phyloP scores from a whole-genome alignment of 176 grass and related monocot genomes.

The Oryza officinalis region DNA sequence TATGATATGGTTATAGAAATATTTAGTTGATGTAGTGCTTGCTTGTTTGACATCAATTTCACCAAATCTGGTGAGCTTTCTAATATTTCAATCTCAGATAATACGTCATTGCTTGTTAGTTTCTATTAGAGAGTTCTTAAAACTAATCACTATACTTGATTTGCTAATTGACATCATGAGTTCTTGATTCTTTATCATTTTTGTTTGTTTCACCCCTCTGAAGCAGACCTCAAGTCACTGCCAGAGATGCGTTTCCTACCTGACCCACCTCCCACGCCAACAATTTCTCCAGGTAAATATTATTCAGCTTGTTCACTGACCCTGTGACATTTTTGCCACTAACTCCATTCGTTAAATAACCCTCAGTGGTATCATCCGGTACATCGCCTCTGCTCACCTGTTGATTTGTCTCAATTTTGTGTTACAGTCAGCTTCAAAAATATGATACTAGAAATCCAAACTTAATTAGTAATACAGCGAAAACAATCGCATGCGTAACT shows the following conservation, averaged over 20 bases:
- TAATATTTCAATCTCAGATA: background rate
- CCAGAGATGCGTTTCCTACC: constrained; percentile 36
- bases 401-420: background rate
- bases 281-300: background rate
- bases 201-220: background rate
- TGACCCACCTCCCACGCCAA: background rate
- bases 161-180: background rate
- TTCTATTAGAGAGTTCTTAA: background rate
- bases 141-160: background rate
- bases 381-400: background rate
- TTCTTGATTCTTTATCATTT: background rate
- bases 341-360: background rate
- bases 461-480: background rate
- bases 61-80: background rate
- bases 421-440: background rate
- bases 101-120: background rate
- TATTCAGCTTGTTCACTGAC: background rate
- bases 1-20: background rate
- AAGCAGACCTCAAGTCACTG: constrained; percentile 32
- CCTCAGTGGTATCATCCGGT: background rate
- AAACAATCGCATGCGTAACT: background rate
- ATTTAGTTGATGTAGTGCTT: background rate
- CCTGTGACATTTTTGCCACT: background rate
- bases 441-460: background rate
- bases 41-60: background rate